Percentiles rank a stretch among this genome's conserved stretches.
phyloP scores from a whole-genome alignment of 2,329 filamentous ascomycete species.

The Ceratocystis destructans region DNA sequence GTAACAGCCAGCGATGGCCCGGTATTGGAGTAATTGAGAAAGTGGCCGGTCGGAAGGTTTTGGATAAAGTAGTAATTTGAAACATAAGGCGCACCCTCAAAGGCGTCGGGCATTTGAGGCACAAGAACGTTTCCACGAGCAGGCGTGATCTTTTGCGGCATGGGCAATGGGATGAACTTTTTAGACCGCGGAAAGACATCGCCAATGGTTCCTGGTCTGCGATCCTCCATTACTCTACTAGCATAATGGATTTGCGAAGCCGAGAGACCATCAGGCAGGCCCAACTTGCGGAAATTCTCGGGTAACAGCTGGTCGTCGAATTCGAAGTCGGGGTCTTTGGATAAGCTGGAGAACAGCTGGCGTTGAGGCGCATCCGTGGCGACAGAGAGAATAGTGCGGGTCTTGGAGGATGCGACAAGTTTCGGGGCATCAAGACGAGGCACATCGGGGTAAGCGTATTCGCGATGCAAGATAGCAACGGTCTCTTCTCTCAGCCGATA shows the following conservation, averaged over 20 bases:
- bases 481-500: conserved; percentile 34
- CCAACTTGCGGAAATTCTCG: conserved; percentile 44
- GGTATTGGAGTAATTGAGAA: conserved; percentile 52
- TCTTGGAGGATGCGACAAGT: conserved; percentile 10
- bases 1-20: conserved; percentile 29
- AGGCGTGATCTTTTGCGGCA: conserved; percentile 46
- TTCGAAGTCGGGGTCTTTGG: conserved; percentile 24
- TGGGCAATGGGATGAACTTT: conserved; percentile 45
- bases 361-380: conserved; percentile 61
- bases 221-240: conserved; percentile 26
- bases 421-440: conserved; percentile 6
- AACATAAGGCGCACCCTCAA: conserved; percentile 41
- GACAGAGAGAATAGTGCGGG: conserved; percentile 53
- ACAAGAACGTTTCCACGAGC: conserved; percentile 47
- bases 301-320: conserved; percentile 23
- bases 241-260: conserved; percentile 27
- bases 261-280: conserved; percentile 61
- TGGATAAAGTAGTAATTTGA: conserved; percentile 52
- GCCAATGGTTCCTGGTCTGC: conserved; percentile 48
- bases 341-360: conserved; percentile 77
- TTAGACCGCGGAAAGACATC: conserved; percentile 38
- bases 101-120: conserved; percentile 41
- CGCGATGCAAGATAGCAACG: conserved; percentile 47
- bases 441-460: conserved; percentile 37
- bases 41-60: conserved; percentile 51